phyloP scores from a whole-genome alignment of 345 rosid species.

The Corymbia maculata region DNA sequence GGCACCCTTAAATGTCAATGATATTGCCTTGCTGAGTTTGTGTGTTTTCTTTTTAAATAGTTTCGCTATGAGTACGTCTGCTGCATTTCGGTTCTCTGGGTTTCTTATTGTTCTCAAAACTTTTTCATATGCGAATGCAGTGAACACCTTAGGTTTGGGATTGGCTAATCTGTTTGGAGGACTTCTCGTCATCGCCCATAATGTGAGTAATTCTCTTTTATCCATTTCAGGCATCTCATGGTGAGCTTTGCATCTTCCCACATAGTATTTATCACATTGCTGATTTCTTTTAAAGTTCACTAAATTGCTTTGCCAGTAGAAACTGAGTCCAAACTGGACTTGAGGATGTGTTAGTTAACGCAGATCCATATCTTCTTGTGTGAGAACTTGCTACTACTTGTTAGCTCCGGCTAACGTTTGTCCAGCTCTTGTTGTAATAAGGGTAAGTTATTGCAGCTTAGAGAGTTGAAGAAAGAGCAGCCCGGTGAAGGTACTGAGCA shows the following conservation, averaged over 20 bases:
- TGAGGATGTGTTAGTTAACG: not conserved
- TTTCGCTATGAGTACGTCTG: not conserved
- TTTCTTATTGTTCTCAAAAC: not conserved
- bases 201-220: slow-evolving; percentile 35
- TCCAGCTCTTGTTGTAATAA: not conserved
- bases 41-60: not conserved
- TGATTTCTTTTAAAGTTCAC: not conserved
- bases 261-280: not conserved
- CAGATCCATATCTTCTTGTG: not conserved
- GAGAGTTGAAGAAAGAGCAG: slow-evolving; percentile 39
- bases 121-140: slow-evolving; percentile 24
- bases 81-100: not conserved
- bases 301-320: not conserved
- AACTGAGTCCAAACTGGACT: not conserved
- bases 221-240: not conserved
- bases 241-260: not conserved
- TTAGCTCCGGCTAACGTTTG: not conserved
- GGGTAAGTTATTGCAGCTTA: slow-evolving; percentile 32
- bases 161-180: slow-evolving; percentile 82
- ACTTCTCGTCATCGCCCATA: slow-evolving; percentile 46
- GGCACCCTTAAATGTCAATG: too few relatives aligned
- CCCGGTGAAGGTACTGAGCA: slow-evolving; percentile 6
- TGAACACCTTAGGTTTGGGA: slow-evolving; percentile 66
- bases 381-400: not conserved
- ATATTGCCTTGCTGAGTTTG: not conserved